Conservation (phyloP, 2,329 filamentous ascomycete genomes). For the Pseudogymnoascus sp. region DNA sequence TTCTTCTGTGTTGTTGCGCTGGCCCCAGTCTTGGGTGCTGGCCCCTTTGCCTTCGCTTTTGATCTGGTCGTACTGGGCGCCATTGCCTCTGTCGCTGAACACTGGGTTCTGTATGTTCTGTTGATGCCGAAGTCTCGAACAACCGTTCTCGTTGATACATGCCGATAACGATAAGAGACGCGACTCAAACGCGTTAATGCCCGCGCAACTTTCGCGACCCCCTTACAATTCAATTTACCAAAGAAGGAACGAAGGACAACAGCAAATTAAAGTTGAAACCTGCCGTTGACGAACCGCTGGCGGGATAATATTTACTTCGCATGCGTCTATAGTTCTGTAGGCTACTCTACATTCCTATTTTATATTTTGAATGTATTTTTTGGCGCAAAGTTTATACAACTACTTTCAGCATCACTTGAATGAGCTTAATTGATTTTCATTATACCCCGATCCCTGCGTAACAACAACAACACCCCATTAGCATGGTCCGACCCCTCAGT, state of each 20-base stretch:
- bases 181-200: neutral
- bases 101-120: neutral
- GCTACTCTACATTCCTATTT: neutral
- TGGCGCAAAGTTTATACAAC: neutral
- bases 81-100: slow-evolving; percentile 5
- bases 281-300: neutral
- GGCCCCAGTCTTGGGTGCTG: slow-evolving; percentile 17
- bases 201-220: slow-evolving; percentile 6
- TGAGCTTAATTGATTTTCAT: slow-evolving; percentile 2
- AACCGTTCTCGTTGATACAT: neutral
- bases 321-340: neutral
- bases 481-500: slow-evolving; percentile 4
- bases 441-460: slow-evolving; percentile 5
- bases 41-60: slow-evolving; percentile 8
- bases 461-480: slow-evolving; percentile 1
- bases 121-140: slow-evolving; percentile 7
- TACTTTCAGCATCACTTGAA: neutral
- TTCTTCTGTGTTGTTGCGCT: slow-evolving; percentile 24
- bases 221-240: slow-evolving; percentile 4
- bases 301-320: slow-evolving; percentile 1
- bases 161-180: slow-evolving; percentile 6
- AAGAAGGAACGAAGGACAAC: slow-evolving; percentile 3
- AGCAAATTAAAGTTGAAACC: slow-evolving; percentile 6
- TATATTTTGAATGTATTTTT: slow-evolving; percentile 7
- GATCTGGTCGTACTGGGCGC: slow-evolving; percentile 6